Evolutionary conservation across 306 rosid species (phyloP).

Genomic region (Clitoria ternatea): DNA sequence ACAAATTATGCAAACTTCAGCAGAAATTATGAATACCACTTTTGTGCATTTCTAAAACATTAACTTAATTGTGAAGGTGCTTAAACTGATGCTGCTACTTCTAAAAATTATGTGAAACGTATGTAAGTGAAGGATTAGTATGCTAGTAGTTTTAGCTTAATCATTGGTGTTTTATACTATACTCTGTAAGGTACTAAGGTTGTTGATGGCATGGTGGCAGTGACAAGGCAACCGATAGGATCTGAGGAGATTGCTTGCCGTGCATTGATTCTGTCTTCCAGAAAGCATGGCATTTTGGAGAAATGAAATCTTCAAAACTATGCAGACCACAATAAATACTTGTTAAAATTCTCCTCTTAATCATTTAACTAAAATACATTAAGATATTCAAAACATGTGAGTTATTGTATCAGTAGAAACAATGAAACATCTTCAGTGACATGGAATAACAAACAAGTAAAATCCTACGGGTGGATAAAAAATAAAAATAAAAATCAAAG

Average conservation of each 20-base stretch:
- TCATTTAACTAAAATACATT: no score
- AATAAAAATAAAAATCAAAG: not conserved
- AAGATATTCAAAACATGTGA: no score
- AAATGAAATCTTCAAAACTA: not conserved
- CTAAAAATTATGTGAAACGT: not conserved
- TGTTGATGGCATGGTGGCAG: not conserved
- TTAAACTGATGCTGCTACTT: not conserved
- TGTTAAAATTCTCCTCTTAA: no score
- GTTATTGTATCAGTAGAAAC: not conserved
- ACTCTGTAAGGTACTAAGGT: not conserved
- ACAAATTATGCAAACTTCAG: not conserved
- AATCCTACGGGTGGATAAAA: not conserved
- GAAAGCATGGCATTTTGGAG: not conserved
- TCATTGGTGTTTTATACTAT: not conserved
- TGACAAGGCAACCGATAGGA: not conserved
- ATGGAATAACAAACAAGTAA: not conserved
- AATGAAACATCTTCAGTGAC: not conserved
- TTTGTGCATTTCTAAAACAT: not conserved
- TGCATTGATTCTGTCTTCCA: conserved; percentile 20
- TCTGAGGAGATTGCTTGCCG: not conserved
- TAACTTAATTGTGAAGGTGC: not conserved
- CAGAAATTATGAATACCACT: not conserved
- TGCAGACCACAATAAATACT: no score
- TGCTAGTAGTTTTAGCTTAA: no score
- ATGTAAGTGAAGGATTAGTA: not conserved